Conservation (phyloP, 768 basidiomycete genomes). For the Termitomyces sp. region DNA sequence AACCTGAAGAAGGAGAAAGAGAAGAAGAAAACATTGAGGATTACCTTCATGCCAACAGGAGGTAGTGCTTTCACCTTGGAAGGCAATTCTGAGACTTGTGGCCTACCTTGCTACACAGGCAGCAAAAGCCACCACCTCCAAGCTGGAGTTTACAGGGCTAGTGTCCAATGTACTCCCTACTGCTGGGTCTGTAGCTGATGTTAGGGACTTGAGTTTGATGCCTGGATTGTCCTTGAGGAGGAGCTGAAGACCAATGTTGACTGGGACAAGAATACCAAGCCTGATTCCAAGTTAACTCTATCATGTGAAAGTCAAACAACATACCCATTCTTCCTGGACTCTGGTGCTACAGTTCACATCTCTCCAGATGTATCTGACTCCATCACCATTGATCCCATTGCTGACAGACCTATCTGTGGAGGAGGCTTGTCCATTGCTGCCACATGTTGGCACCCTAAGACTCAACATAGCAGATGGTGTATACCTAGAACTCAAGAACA, state of each 20-base stretch:
- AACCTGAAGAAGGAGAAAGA: too few relatives aligned
- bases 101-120: neutral
- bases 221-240: neutral
- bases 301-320: neutral
- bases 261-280: neutral
- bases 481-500: too few relatives aligned
- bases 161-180: neutral
- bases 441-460: too few relatives aligned
- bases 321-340: neutral
- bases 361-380: neutral
- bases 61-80: neutral
- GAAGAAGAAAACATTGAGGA: too few relatives aligned
- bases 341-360: neutral
- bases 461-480: too few relatives aligned
- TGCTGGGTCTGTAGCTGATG: neutral
- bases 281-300: neutral
- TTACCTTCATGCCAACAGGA: neutral
- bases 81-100: neutral
- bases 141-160: neutral
- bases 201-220: neutral
- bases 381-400: neutral
- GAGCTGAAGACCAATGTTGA: too few relatives aligned
- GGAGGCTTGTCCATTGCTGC: too few relatives aligned
- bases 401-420: too few relatives aligned
- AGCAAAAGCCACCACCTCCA: neutral